Base-by-base conservation (phyloP, 1,284 basidiomycete genomes). In the Puccinia horiana region DNA sequence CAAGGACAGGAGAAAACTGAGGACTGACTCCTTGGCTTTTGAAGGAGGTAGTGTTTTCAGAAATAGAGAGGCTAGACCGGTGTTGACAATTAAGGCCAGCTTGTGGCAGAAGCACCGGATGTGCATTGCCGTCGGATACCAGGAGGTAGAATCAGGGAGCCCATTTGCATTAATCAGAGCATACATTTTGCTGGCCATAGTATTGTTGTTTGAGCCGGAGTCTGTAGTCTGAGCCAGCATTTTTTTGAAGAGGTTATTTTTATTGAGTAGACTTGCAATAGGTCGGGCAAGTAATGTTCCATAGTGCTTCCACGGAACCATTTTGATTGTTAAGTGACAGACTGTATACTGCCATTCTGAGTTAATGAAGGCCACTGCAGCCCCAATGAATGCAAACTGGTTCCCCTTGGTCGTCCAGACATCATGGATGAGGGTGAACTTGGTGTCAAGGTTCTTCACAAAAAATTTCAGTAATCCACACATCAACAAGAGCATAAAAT, bases 31-130 rank as follows among this genome's bases (percentile, higher is more conserved):
- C 52, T 54, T 54, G 11, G 52, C 23, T 54, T 54, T 54, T 16
- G 5, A 8, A 18, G 52, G 52, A 54, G 52, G 52, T 5, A 54
- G 23, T 11, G 52, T 54, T 54, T 54, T 12, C 23, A 54, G 23
- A 14, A 54, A 54, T 12, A 54, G 11, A 16, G 52, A 26, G 35
- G 35, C 16, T 16, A 47, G 44, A 8, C 44, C 44, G 9, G 44
- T 16, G 16, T 47, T 47, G 9, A 47, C 44, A 47, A 47, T 47
- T 1, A 75, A 26, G 35, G 44, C 72, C 47, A 75, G 72, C 72
- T 75, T n/a, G n/a, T n/a, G n/a, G n/a, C 40, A 73, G 20, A 73
- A 73, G 29, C 44, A 73, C 14, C 29, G 20, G n/a, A 75, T 58
- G 35, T 75, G 73, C 73, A 75, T 75, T 8, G 52, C 9, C 23